A percentile compares a stretch with the other conserved stretches of the same genome.
phyloP scores from a whole-genome alignment of 140 eudicot genomes.

The Stevia rebaudiana region DNA sequence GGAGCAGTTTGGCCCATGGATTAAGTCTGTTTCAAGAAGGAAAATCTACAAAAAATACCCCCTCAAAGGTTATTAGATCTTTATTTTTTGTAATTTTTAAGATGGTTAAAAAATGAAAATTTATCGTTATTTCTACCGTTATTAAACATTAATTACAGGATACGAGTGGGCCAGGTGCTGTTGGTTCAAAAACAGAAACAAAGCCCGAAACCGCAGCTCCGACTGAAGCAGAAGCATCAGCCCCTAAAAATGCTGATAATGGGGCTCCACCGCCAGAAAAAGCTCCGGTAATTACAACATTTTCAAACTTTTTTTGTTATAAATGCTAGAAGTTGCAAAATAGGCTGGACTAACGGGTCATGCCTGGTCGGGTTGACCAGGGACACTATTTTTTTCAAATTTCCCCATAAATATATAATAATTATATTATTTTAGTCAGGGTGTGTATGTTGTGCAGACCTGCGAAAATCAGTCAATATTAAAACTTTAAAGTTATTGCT shows the following conservation, averaged over 20 bases:
- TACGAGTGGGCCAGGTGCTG: slow-evolving; percentile 24
- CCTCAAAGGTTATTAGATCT: slow-evolving; percentile 24
- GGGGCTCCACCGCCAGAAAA: slow-evolving; percentile 43
- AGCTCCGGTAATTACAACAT: slow-evolving; percentile 46
- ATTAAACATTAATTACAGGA: slow-evolving; percentile 26
- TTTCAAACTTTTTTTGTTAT: neutral
- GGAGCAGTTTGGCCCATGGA: slow-evolving; percentile 81
- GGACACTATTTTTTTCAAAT: neutral
- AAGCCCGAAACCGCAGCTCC: slow-evolving; percentile 42
- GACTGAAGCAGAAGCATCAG: slow-evolving; percentile 36
- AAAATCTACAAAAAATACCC: slow-evolving; percentile 35
- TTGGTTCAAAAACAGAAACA: slow-evolving; percentile 33
- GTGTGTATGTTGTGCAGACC: no score
- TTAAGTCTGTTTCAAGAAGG: slow-evolving; percentile 72
- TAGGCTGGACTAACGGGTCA: neutral
- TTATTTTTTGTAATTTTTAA: neutral
- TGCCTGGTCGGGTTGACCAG: neutral
- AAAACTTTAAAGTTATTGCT: no score
- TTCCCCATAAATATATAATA: no score
- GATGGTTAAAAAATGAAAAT: slow-evolving; percentile 9
- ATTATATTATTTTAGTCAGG: no score
- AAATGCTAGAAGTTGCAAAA: neutral
- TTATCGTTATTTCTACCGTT: neutral
- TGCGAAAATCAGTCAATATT: no score
- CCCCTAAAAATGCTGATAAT: slow-evolving; percentile 40